Conservation (phyloP, 306 rosid species). For the Malus asiatica region DNA sequence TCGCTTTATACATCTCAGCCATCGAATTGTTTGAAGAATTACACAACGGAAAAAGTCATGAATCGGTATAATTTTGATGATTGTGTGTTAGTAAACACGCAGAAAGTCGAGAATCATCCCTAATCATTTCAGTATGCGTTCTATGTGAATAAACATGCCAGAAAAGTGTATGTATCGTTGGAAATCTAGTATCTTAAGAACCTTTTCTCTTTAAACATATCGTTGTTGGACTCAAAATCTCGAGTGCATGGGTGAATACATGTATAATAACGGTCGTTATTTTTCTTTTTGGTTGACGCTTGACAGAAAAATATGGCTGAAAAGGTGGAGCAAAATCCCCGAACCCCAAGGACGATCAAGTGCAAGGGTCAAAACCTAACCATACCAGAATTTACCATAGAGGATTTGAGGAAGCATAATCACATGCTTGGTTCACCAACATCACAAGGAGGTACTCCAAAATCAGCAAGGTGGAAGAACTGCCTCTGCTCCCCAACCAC, state of each 20-base stretch:
- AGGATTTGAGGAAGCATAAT: constrained; percentile 28
- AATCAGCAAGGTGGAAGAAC: constrained; percentile 30
- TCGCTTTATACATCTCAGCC: no score
- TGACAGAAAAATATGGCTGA: constrained; percentile 25
- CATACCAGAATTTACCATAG: constrained; percentile 27
- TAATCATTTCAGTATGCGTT: neutral
- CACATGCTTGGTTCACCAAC: constrained; percentile 39
- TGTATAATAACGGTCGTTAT: neutral
- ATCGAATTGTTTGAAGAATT: no score
- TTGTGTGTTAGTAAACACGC: neutral
- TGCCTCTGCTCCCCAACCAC: constrained; percentile 90
- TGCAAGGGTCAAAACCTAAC: constrained; percentile 10
- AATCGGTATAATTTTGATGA: neutral
- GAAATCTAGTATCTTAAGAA: neutral
- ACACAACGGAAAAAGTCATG: neutral
- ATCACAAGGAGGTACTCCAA: neutral
- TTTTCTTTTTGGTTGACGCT: neutral
- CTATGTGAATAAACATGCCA: neutral
- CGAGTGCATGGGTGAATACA: no score
- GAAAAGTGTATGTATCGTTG: neutral
- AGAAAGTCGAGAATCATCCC: neutral
- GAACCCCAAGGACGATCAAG: constrained; percentile 11
- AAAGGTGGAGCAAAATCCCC: constrained; percentile 23
- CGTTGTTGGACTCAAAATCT: no score
- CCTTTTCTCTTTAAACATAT: neutral